Evolutionary conservation across 2,329 filamentous ascomycete genomes (phyloP), one percentile per base, ranked within the genome.

Genomic region (Cercospora sesami): DNA sequence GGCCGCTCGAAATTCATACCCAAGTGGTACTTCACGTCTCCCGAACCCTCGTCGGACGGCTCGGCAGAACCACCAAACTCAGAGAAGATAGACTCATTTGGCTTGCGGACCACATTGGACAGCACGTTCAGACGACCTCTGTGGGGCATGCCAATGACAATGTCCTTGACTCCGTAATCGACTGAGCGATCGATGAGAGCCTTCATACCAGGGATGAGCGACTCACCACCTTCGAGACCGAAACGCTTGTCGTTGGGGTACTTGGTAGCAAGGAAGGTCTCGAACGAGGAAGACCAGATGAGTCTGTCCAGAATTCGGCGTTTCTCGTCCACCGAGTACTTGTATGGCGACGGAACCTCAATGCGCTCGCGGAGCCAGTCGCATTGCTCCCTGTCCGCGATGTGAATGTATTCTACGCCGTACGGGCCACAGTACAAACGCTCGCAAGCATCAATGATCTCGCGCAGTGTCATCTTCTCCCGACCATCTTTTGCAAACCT

Each of bases 1-100:
- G 95, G 95, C 71, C 95, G 93, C 85, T 99, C 95, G 75, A 99
- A 99, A 86, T 99, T 99, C 95, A 99, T 99, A 79, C 95, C 95
- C 77, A 99, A 85, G 84, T 99, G 95, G 84, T 99, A 99, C 83
- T 99, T 99, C 82, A 99, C 95, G 80, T 99, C 95, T 76, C 95
- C 95, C 67, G 95, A 98, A 68, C 95, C 95, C 83, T 99, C 94
- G 75, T 98, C 95, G 74, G 92, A 91, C 65, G 92, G 92, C 78
- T 92, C 93, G 23, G 91, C 84, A 58, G 91, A 92, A 75, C 95
- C 95, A 71, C 92, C 91, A 78, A 99, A 99, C 81, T 99, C 95
- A 80, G 92, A 96, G 86, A 99, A 99, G 82, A 99, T 99, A 73
- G 95, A 98, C 84, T 98, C 95, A 82, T 99, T 99, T 76, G 95